phyloP scores from a whole-genome alignment of 257 asterid species.

The Scutellaria galericulata region DNA sequence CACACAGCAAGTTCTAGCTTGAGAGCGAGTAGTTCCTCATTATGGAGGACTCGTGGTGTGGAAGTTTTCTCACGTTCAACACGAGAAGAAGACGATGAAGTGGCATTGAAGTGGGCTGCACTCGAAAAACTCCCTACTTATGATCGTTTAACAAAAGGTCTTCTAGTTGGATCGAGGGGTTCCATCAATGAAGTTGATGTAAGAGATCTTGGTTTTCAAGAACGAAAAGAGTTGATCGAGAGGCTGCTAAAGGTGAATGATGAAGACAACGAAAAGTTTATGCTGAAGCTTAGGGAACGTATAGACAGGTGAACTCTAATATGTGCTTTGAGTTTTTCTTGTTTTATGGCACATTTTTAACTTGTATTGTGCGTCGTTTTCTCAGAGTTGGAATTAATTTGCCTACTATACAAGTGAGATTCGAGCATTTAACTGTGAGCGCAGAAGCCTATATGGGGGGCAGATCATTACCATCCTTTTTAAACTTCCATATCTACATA shows the following conservation, averaged over 20 bases:
- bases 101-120: slow-evolving; percentile 47
- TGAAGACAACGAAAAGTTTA: slow-evolving; percentile 48
- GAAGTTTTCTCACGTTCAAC: slow-evolving; percentile 30
- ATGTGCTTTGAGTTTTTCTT: background rate
- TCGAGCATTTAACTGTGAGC: slow-evolving; percentile 47
- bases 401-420: slow-evolving; percentile 48
- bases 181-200: slow-evolving; percentile 43
- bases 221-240: slow-evolving; percentile 44
- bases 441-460: slow-evolving; percentile 54
- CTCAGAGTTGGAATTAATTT: slow-evolving; percentile 49
- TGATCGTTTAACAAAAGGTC: slow-evolving; percentile 45
- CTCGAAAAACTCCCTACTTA: slow-evolving; percentile 46
- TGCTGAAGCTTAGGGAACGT: slow-evolving; percentile 49
- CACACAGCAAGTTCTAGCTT: slow-evolving; percentile 35
- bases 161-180: slow-evolving; percentile 38
- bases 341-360: background rate
- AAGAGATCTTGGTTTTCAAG: slow-evolving; percentile 38
- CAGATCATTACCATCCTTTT: slow-evolving; percentile 52
- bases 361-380: background rate
- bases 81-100: slow-evolving; percentile 42
- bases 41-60: slow-evolving; percentile 26
- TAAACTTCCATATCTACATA: slow-evolving; percentile 36
- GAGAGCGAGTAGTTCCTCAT: slow-evolving; percentile 30
- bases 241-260: slow-evolving; percentile 44
- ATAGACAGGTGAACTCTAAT: slow-evolving; percentile 45